Evolutionary conservation across 2,329 filamentous ascomycete species (phyloP), one percentile per base, ranked within the genome.

Genomic region (Tolypocladium nubicola): DNA sequence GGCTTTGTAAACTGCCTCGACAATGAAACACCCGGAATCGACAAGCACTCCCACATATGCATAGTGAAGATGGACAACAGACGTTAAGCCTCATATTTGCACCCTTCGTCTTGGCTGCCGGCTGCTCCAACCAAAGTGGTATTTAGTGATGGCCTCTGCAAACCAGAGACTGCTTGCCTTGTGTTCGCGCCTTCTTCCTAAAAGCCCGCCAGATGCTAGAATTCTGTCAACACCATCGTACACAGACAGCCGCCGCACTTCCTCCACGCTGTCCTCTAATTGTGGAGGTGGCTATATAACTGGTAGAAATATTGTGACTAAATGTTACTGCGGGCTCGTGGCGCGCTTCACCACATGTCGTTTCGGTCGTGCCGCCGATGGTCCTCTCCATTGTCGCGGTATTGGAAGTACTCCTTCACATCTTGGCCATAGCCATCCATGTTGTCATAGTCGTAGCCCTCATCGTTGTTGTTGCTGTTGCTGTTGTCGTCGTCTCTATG

Each of bases 271-370:
- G 45, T 54, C 30, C 52, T 39, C 3, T 59, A 55, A 61, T 61
- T 55, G 61, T 60, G 53, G 58, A 37, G 37, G 56, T 40, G 57
- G 57, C 58, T 43, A 63, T 61, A 63, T 63, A 61, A 61, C 62
- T 61, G 41, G 53, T 52, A 21, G 30, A 30, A 41, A 55, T 59
- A 59, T 53, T 58, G 57, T 50, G 57, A 59, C 33, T 57, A 56
- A 57, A 60, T 56, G 53, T 55, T 57, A 52, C 35, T 54, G 41
- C 33, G 33, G 50, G 40, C 58, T 52, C 49, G 53, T 54, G 13
- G 58, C 35, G 53, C 55, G 54, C 57, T 59, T 76, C 63, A 78
- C 76, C 76, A 78, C 73, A 77, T 76, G 56, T 73, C 70, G 57
- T 71, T 66, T 54, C 69, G 65, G 45, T 71, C 68, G 58, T 75